Evolutionary conservation across 306 rosid species (phyloP).

Genomic region (Prunus mira): DNA sequence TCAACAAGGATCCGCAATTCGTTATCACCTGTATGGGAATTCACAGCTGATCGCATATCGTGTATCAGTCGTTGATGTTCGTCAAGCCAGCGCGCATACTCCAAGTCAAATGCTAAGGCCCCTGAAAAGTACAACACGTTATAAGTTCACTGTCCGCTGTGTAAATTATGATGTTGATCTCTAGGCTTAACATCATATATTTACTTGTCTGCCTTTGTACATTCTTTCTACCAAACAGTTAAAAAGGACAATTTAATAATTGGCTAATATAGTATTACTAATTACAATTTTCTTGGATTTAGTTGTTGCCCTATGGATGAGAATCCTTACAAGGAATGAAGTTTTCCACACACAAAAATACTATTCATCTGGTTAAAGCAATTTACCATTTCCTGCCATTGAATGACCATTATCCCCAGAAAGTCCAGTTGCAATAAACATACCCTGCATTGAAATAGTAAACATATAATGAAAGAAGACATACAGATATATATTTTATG

Average conservation of each 20-base stretch:
- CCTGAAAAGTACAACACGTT: slow-evolving; percentile 30
- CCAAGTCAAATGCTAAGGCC: slow-evolving; percentile 65
- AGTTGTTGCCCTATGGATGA: too few relatives aligned
- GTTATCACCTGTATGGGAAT: slow-evolving; percentile 58
- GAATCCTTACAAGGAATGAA: too few relatives aligned
- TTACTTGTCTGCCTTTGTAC: too few relatives aligned
- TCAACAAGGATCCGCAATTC: slow-evolving; percentile 66
- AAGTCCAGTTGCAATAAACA: slow-evolving; percentile 33
- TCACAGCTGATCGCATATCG: slow-evolving; percentile 59
- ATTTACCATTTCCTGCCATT: slow-evolving; percentile 51
- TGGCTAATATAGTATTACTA: background rate
- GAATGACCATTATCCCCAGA: slow-evolving; percentile 46
- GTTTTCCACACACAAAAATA: too few relatives aligned
- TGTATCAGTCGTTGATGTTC: slow-evolving; percentile 65
- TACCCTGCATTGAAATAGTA: slow-evolving; percentile 39
- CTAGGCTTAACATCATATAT: too few relatives aligned
- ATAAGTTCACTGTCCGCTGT: background rate
- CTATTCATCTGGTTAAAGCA: background rate
- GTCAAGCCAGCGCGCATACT: slow-evolving; percentile 70
- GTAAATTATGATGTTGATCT: too few relatives aligned
- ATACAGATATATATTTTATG: background rate
- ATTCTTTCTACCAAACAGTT: too few relatives aligned
- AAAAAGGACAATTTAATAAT: too few relatives aligned
- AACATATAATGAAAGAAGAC: background rate
- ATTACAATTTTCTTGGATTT: background rate